Evolutionary conservation across 352 stramenopile species (phyloP), one percentile per base, ranked within the genome.

Genomic region (Thalassiosira hispida): DNA sequence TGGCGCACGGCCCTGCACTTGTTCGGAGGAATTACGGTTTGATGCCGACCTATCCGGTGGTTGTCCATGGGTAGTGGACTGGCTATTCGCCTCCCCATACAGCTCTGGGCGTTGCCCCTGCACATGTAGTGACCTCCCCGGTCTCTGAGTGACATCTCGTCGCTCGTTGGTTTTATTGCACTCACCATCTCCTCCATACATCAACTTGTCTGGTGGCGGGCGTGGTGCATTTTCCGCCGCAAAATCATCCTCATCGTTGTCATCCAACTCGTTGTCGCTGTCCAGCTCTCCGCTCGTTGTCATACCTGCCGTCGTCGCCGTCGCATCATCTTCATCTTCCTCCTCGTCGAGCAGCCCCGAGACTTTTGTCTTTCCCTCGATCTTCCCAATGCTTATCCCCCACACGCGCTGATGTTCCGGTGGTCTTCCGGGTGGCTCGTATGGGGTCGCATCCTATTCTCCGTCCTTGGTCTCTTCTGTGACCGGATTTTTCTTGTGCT

Each of bases 381-480:
- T 38, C 5, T 29, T 29, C 2, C 51, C 51, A 23, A 59, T 18
- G 22, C 22, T 59, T 59, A 59, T 59, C 51, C 51, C 51, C 51
- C 51, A 59, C n/a, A 59, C 51, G n/a, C n/a, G 51, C 27, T 11
- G 51, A 16, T 59, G n/a, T n/a, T n/a, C n/a, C n/a, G n/a, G n/a
- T n/a, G n/a, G n/a, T n/a, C n/a, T n/a, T n/a, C n/a, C n/a, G n/a
- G n/a, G n/a, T n/a, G n/a, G n/a, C n/a, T n/a, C n/a, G n/a, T n/a
- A n/a, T n/a, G n/a, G n/a, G n/a, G n/a, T n/a, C n/a, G n/a, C n/a
- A n/a, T n/a, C n/a, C n/a, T n/a, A n/a, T n/a, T n/a, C n/a, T n/a
- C n/a, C n/a, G n/a, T n/a, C n/a, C n/a, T n/a, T n/a, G n/a, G n/a
- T n/a, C n/a, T n/a, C n/a, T n/a, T n/a, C n/a, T n/a, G n/a, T n/a